phyloP scores from a whole-genome alignment of 1,139 yeast genomes.

The Scheffersomyces cryptocercus region DNA sequence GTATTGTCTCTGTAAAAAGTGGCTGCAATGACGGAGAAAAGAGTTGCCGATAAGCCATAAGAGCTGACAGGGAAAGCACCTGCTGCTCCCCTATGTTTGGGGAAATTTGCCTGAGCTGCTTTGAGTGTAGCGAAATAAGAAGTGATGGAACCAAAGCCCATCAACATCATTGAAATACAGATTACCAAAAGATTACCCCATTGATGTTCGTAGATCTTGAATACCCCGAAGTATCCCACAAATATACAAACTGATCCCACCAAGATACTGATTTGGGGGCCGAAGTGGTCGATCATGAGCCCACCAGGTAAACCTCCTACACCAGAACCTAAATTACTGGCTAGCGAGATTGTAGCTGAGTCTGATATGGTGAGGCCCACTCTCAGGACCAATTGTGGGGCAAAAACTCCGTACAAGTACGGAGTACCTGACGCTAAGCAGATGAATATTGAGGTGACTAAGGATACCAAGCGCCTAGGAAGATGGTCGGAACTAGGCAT shows the following conservation, averaged over 20 bases:
- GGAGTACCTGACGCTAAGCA: slow-evolving; percentile 65
- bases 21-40: slow-evolving; percentile 48
- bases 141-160: slow-evolving; percentile 67
- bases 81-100: slow-evolving; percentile 69
- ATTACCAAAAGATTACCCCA: slow-evolving; percentile 25
- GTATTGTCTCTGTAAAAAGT: slow-evolving; percentile 44
- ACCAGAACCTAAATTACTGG: slow-evolving; percentile 64
- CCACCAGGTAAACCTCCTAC: slow-evolving; percentile 74
- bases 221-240: slow-evolving; percentile 38
- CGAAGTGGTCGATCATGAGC: slow-evolving; percentile 57
- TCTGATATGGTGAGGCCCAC: slow-evolving; percentile 60
- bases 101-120: slow-evolving; percentile 70
- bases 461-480: slow-evolving; percentile 12
- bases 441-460: slow-evolving; percentile 30
- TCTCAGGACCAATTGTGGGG: slow-evolving; percentile 63
- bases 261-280: slow-evolving; percentile 54
- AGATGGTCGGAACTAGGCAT: slow-evolving; percentile 4
- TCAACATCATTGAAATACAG: slow-evolving; percentile 42
- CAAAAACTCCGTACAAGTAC: slow-evolving; percentile 68
- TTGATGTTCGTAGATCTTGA: slow-evolving; percentile 28
- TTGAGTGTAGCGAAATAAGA: slow-evolving; percentile 68
- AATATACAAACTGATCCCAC: slow-evolving; percentile 55
- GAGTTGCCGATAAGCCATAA: slow-evolving; percentile 53
- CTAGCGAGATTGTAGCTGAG: slow-evolving; percentile 64
- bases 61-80: slow-evolving; percentile 62